Percentiles rank a stretch among this genome's conserved stretches.
Evolutionary conservation across 2,329 filamentous ascomycete species (phyloP).

Genomic region (Alternaria alternata): DNA sequence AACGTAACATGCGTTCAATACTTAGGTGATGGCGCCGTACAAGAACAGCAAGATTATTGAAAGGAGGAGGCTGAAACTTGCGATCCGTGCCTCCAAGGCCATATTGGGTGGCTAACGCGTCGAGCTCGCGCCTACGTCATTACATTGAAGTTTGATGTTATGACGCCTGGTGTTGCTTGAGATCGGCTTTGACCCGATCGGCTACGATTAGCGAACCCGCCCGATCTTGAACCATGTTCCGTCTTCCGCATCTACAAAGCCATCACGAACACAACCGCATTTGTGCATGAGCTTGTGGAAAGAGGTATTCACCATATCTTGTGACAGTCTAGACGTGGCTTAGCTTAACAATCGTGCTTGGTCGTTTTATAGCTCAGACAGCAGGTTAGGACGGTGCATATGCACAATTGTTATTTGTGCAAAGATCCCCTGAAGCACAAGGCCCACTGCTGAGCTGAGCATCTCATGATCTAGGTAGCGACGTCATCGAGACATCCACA

Average conservation of each 20-base stretch:
- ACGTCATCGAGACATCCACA: background rate
- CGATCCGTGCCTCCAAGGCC: constrained; percentile 16
- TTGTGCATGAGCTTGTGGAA: background rate
- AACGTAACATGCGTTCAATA: constrained; percentile 39
- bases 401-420: background rate
- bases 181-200: constrained; percentile 20
- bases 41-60: constrained; percentile 5
- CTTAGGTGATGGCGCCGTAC: constrained; percentile 12
- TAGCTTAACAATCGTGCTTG: background rate
- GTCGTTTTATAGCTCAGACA: accelerated
- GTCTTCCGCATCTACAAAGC: background rate
- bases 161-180: constrained; percentile 19
- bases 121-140: constrained; percentile 34
- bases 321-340: background rate
- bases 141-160: constrained; percentile 18
- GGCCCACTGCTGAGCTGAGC: background rate
- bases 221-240: constrained; percentile 7
- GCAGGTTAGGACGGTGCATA: background rate
- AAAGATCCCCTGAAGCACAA: background rate
- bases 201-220: constrained; percentile 15
- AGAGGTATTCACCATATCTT: background rate
- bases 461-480: background rate
- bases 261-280: background rate
- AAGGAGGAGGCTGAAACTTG: constrained; percentile 7
- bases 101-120: constrained; percentile 31